Conservation (phyloP, 352 stramenopile species). For the Pythium volutum region DNA sequence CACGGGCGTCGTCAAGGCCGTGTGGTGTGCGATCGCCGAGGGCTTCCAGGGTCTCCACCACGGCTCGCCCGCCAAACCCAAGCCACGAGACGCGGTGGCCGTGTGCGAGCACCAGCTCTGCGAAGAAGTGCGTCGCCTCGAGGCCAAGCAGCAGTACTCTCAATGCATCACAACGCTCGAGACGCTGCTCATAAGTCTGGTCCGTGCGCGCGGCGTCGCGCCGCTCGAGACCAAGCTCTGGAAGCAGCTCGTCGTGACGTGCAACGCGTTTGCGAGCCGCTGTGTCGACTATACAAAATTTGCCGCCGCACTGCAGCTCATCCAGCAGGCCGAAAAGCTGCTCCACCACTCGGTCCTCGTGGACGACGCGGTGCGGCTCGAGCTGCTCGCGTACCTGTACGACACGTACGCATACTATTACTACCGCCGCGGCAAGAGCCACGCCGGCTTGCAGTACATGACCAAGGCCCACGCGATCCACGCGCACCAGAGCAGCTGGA, state of each 20-base stretch:
- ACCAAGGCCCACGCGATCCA: conserved; percentile 85
- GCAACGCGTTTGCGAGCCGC: conserved; percentile 85
- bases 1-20: conserved; percentile 72
- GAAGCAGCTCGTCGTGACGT: conserved; percentile 90
- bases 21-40: conserved; percentile 75
- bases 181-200: conserved; percentile 62
- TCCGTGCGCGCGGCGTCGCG: conserved; percentile 50
- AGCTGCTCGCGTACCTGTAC: conserved; percentile 81
- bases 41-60: conserved; percentile 37
- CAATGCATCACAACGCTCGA: conserved; percentile 82
- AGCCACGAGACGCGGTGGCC: neutral
- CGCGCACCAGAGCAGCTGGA: conserved; percentile 62
- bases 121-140: conserved; percentile 73
- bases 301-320: conserved; percentile 70
- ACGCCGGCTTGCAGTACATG: conserved; percentile 83
- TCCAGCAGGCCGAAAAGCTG: conserved; percentile 76
- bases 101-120: conserved; percentile 68
- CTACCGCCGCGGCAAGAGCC: conserved; percentile 75
- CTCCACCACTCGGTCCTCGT: conserved; percentile 78
- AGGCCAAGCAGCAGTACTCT: conserved; percentile 74
- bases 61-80: conserved; percentile 14
- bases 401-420: conserved; percentile 92
- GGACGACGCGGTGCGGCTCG: conserved; percentile 38
- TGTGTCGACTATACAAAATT: conserved; percentile 85
- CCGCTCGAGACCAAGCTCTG: conserved; percentile 75